Evolutionary conservation across 805 yeast genomes (phyloP), one percentile per base, ranked within the genome.

Genomic region (Candida xiaguanensis): DNA sequence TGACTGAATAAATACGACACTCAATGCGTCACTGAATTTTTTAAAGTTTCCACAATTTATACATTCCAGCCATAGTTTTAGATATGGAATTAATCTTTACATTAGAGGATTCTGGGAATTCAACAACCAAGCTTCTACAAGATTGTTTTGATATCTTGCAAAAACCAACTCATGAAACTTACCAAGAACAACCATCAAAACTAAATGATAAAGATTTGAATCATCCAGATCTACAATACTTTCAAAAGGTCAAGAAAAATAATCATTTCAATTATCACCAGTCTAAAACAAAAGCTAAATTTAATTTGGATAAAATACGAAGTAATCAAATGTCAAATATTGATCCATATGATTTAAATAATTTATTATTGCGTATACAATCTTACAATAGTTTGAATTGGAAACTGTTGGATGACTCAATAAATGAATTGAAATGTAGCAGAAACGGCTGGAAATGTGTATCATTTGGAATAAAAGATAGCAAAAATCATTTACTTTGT

Each of bases 361-460:
- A 45, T 16, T 58, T 78, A 4, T 44, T 72, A 8, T 52, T 55
- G 4, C 53, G 84, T 32, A 55, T 78, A 16, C 40, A 52, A 13
- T 63, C 78, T 1, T 78, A 61, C 49, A 64, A 62, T 7, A 61
- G 71, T 2, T 48, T 70, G 26, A 72, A 72, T 49, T 78, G 83
- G 83, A 54, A 59, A 12, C 18, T 7, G 5, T 17, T 32, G 13
- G 29, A 37, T 24, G 35, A 37, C 2, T 31, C 34, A 19, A 24
- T 78, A 19, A 71, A 61, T 5, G 80, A 79, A 38, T 56, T 78
- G 24, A 62, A 52, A 22, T 72, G 79, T 48, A 68, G 80, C 1
- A 48, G 71, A 16, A 61, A 70, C 38, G 84, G 84, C 1, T 78
- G 83, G 83, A 56, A 51, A 36, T 72, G 77, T 44, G 67, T 66